phyloP scores from a whole-genome alignment of 768 basidiomycete genomes.

The Trametopsis cervina region DNA sequence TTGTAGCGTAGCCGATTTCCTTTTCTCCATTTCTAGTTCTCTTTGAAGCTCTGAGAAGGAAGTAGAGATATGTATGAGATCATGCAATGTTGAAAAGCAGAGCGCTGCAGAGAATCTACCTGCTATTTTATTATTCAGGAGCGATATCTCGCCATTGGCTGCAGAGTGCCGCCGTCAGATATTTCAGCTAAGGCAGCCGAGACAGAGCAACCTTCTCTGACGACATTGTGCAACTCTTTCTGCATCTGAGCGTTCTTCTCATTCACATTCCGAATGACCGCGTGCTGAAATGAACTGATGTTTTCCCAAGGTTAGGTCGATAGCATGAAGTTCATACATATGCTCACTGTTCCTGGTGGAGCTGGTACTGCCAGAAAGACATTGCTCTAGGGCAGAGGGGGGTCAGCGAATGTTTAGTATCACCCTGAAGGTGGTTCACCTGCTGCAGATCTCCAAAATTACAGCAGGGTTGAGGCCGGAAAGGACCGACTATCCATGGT shows the following conservation, averaged over 20 bases:
- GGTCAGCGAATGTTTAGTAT: neutral
- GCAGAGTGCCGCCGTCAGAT: neutral
- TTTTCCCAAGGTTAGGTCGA: slow-evolving; percentile 8
- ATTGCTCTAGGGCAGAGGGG: slow-evolving; percentile 49
- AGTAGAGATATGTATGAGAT: too few relatives aligned
- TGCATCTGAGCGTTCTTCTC: slow-evolving; percentile 79
- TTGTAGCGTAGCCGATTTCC: slow-evolving; percentile 67
- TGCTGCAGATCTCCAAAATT: slow-evolving; percentile 76
- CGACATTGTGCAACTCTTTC: slow-evolving; percentile 79
- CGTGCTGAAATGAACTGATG: slow-evolving; percentile 73
- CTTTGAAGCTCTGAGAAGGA: slow-evolving; percentile 61
- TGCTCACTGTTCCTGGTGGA: slow-evolving; percentile 73
- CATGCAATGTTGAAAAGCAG: neutral
- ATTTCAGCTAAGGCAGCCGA: too few relatives aligned
- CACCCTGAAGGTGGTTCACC: slow-evolving; percentile 33
- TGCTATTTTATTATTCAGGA: slow-evolving; percentile 61
- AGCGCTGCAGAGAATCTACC: slow-evolving; percentile 33
- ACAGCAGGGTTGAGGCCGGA: slow-evolving; percentile 72
- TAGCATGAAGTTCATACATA: neutral
- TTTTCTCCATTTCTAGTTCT: slow-evolving; percentile 73
- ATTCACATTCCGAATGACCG: slow-evolving; percentile 71
- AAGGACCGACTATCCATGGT: slow-evolving; percentile 59
- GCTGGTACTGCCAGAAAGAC: slow-evolving; percentile 89
- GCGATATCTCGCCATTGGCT: slow-evolving; percentile 75
- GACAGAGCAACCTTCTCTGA: slow-evolving; percentile 68